Evolutionary conservation across 805 yeast genomes (phyloP), one percentile per base, ranked within the genome.

Genomic region (Wickerhamiella lipophila): DNA sequence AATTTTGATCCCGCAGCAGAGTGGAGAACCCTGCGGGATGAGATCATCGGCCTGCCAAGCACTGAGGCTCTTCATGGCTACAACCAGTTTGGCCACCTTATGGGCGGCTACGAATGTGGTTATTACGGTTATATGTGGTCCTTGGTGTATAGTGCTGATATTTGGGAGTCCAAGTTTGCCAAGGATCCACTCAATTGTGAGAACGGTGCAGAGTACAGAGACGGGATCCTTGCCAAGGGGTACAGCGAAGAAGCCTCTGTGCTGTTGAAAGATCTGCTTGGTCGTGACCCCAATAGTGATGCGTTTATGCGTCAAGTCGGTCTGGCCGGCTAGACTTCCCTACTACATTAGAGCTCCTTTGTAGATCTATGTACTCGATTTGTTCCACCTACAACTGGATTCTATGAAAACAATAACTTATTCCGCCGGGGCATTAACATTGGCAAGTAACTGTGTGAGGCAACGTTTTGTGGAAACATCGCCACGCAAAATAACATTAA

Each of bases 101-200:
- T 80, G 69, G 86, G 86, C 34, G 89, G 94, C 15, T 85, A 85
- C 63, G 89, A 83, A 49, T 78, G 88, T 9, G 87, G 88, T 3
- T 85, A 85, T 65, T 85, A 85, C 58, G 94, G 94, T 1, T 85
- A 85, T 63, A 65, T 84, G 67, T 85, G 86, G 79, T 82, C 94
- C 2, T 79, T 79, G 58, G 94, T 83, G 13, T 85, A 79, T 68
- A 92, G 94, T 1, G 75, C 84, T 6, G 95, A 85, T 63, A 82
- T 85, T 60, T 85, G 75, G 67, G 78, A 82, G 62, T 66, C 83
- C 3, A 73, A 75, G 58, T 85, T 85, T 70, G 74, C 76, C 50
- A 57, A 66, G 1, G 76, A 81, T 61, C 92, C 94, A 40, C 71
- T 82, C 74, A 75, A 78, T 59, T 68, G 75, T 18, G 61, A 62